phyloP scores from a whole-genome alignment of 2,329 filamentous ascomycete genomes.

The Hortaea sp. region DNA sequence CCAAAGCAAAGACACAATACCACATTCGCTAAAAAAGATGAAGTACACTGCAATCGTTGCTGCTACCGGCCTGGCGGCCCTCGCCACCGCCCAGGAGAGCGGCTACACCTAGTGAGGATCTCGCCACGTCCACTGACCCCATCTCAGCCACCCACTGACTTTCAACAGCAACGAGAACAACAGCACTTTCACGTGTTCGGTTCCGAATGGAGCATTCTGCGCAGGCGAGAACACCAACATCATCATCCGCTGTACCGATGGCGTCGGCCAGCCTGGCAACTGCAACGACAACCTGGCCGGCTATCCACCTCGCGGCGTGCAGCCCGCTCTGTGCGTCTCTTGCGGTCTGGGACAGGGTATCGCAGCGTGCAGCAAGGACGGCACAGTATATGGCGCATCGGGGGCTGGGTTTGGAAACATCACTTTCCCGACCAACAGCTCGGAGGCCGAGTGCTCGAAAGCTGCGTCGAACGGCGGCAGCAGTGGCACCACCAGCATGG shows the following conservation, averaged over 20 bases:
- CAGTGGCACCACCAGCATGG: background rate
- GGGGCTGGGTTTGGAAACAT: background rate
- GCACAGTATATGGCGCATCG: constrained; percentile 1
- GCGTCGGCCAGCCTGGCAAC: constrained; percentile 3
- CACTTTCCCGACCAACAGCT: background rate
- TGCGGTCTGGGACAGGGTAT: constrained; percentile 1
- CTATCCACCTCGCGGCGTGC: constrained; percentile 1
- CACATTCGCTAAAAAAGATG: background rate
- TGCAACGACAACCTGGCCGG: constrained; percentile 7
- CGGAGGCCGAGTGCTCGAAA: background rate
- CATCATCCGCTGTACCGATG: constrained; percentile 5
- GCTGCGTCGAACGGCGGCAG: background rate
- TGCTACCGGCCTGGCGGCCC: background rate
- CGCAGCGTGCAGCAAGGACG: constrained; percentile 4
- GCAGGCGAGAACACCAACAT: constrained; percentile 2
- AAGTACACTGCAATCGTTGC: background rate
- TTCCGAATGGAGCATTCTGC: constrained; percentile 2
- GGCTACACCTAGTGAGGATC: background rate
- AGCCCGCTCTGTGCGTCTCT: constrained; percentile 1
- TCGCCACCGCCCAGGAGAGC: background rate
- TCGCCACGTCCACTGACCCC: background rate
- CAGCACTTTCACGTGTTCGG: constrained; percentile 1
- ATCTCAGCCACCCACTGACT: background rate
- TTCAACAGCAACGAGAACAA: background rate
- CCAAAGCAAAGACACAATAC: background rate